Conservation (phyloP, 2,329 filamentous ascomycete genomes). For the Penicillium sp. region DNA sequence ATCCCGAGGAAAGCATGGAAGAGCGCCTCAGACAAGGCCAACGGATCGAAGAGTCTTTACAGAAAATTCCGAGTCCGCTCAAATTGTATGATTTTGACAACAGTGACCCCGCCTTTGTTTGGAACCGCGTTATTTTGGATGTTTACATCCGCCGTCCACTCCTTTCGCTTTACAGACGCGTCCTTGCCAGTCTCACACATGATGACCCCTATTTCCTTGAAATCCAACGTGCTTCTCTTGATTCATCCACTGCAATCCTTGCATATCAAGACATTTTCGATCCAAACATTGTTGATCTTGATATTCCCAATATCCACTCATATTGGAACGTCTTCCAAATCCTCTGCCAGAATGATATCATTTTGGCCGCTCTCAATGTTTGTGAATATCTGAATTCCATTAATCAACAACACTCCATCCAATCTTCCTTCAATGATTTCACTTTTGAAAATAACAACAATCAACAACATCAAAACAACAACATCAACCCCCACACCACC, state of each 20-base stretch:
- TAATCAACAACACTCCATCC: not conserved
- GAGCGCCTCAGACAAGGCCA: slow-evolving; percentile 10
- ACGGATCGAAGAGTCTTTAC: slow-evolving; percentile 11
- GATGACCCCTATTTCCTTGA: slow-evolving; percentile 18
- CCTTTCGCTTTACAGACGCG: slow-evolving; percentile 30
- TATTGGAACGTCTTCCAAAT: slow-evolving; percentile 31
- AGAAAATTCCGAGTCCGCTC: slow-evolving; percentile 6
- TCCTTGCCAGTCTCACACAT: slow-evolving; percentile 14
- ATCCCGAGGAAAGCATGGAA: slow-evolving; percentile 5
- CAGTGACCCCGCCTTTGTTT: not conserved
- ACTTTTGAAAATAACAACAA: not conserved
- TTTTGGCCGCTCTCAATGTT: slow-evolving; percentile 31
- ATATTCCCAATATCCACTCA: slow-evolving; percentile 20
- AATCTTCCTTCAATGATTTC: not conserved
- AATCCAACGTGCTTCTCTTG: slow-evolving; percentile 23
- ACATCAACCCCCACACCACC: not conserved
- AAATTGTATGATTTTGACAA: not conserved
- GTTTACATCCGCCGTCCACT: slow-evolving; percentile 30
- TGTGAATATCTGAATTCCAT: slow-evolving; percentile 30
- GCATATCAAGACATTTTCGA: slow-evolving; percentile 36
- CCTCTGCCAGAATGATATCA: slow-evolving; percentile 31
- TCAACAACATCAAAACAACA: not conserved
- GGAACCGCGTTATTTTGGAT: slow-evolving; percentile 28
- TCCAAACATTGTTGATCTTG: slow-evolving; percentile 28
- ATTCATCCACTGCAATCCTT: slow-evolving; percentile 27